phyloP scores from a whole-genome alignment of 306 rosid species.

The Dalbergia oliveri region DNA sequence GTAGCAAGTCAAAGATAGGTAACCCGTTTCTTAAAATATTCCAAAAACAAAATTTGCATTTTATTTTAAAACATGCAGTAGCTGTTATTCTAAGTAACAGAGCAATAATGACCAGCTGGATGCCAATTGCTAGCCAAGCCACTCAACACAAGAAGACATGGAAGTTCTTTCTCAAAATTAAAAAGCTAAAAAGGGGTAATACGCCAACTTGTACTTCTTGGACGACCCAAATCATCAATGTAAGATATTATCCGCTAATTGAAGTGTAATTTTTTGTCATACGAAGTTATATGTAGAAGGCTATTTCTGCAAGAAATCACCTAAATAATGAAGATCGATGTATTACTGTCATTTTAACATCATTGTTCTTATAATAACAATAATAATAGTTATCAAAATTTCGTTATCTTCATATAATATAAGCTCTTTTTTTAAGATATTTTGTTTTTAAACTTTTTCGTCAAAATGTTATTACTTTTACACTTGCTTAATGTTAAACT shows the following conservation, averaged over 20 bases:
- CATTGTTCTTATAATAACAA: no score
- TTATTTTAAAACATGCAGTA: conserved; percentile 22
- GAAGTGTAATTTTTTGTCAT: background rate
- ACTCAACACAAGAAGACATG: conserved; percentile 1
- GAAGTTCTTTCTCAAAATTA: conserved; percentile 8
- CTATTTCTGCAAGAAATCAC: no score
- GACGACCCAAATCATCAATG: background rate
- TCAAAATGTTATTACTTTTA: no score
- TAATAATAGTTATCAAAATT: no score
- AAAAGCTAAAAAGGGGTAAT: background rate
- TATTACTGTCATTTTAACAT: no score
- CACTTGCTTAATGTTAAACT: no score
- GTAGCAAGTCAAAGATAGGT: conserved; percentile 61
- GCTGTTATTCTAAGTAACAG: conserved; percentile 63
- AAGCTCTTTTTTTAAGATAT: no score
- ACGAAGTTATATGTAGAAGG: no score
- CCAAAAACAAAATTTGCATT: background rate
- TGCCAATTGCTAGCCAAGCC: conserved; percentile 33
- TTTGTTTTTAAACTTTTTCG: no score
- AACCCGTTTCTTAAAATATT: conserved; percentile 17
- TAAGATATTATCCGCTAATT: background rate
- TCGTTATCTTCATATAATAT: no score
- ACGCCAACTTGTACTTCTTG: conserved; percentile 3
- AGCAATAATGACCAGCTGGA: conserved; percentile 56
- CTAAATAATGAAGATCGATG: no score